Evolutionary conservation across 1,284 basidiomycete genomes (phyloP), one percentile per base, ranked within the genome.

Genomic region (Psilocybe mexicana): DNA sequence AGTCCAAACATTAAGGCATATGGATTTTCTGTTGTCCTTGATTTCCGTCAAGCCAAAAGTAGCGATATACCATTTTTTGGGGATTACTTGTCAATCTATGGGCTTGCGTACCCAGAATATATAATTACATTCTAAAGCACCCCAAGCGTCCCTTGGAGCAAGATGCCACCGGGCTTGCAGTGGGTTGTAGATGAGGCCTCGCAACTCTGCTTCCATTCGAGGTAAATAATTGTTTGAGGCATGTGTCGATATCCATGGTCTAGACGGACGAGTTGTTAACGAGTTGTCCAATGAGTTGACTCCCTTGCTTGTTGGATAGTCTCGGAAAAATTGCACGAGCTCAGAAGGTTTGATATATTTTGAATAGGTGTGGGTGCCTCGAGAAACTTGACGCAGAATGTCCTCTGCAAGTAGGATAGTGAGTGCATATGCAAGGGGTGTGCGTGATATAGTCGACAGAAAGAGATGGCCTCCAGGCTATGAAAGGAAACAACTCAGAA

Each of bases 391-490:
- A 0, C 90, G 81, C 12, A 97, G 78, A 52, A 95, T 70, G 49
- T 92, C 78, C 74, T 99, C 96, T 3, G 96, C 96, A 49, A 95
- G 77, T 58, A 96, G 82, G 68, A 99, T 96, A 10, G 95, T 96
- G 28, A 98, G 79, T 61, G 95, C 79, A 72, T 94, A 94, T 4
- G 96, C 82, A 43, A 99, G 83, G 0, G 93, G 91, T 11, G 96
- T 98, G 47, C 97, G 90, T 0, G 95, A 88, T 67, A 99, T 93
- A n/a, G 97, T 99, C 2, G 94, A 97, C 44, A 99, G 79, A 75
- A 98, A 92, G 8, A 99, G 81, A 69, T 98, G 94, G 0, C 97
- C 97, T 7, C 95, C 96, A 2, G 97, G 96, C 91, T 95, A 55
- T 18, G 35, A 6, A 48, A 30, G 42, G 51, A 24, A 35, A 47